Percentiles rank a stretch among this genome's conserved stretches.
Conservation (phyloP, 2,329 filamentous ascomycete genomes). For the Diaporthe sp. region DNA sequence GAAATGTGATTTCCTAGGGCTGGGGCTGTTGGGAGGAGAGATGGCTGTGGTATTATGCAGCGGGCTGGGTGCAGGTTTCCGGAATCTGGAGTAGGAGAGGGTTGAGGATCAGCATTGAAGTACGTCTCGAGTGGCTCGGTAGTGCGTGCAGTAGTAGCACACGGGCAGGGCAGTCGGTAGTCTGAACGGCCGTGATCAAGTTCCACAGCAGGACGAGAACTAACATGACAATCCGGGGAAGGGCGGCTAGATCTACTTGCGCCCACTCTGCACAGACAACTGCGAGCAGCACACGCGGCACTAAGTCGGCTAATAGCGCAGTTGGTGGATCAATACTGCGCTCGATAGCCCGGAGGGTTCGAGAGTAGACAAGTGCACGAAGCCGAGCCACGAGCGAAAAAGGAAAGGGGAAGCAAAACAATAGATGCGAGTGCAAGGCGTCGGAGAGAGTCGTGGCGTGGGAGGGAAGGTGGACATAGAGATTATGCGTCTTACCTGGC, state of each 20-base stretch:
- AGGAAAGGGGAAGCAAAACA: neutral
- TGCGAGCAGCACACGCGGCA: neutral
- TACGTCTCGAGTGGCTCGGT: constrained; percentile 38
- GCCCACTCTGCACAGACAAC: neutral
- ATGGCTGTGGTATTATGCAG: constrained; percentile 55
- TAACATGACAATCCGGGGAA: constrained; percentile 35
- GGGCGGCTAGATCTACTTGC: neutral
- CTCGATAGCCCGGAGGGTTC: neutral
- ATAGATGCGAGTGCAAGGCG: neutral
- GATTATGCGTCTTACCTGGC: constrained; percentile 39
- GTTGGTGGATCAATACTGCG: constrained; percentile 7
- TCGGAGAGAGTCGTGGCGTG: neutral
- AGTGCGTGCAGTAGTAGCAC: constrained; percentile 29
- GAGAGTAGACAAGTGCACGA: constrained; percentile 14
- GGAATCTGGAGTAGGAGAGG: constrained; percentile 53
- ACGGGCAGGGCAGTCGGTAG: constrained; percentile 22
- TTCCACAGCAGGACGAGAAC: constrained; percentile 43
- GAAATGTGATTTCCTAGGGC: constrained; percentile 50
- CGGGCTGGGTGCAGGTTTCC: constrained; percentile 61
- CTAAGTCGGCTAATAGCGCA: constrained; percentile 7
- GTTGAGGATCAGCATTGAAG: constrained; percentile 44
- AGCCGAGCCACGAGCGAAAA: constrained; percentile 21
- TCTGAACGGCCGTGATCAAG: constrained; percentile 38
- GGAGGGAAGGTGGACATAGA: neutral
- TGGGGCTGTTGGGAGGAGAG: constrained; percentile 55